Evolutionary conservation across 176 grass and related monocot species (phyloP).

Genomic region (Carex kokanica): DNA sequence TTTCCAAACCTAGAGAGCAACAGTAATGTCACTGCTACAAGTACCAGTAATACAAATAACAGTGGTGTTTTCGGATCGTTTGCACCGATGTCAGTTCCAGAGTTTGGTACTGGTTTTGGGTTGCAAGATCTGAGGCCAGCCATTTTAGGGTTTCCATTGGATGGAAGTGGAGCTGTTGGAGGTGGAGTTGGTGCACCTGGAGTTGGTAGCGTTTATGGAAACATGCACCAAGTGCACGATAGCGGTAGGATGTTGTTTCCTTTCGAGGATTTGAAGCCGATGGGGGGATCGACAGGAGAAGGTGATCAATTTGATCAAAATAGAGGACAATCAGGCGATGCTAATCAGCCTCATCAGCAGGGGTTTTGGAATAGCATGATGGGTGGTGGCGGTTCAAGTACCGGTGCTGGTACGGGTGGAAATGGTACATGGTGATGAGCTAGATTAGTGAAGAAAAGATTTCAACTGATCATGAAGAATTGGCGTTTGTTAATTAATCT

Average conservation of each 20-base stretch:
- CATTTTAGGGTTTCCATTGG: slow-evolving; percentile 24
- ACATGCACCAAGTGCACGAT: slow-evolving; percentile 22
- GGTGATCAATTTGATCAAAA: slow-evolving; percentile 25
- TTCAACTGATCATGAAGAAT: neutral
- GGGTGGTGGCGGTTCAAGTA: neutral
- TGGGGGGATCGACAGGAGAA: slow-evolving; percentile 1
- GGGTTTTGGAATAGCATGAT: slow-evolving; percentile 30
- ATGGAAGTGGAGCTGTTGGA: slow-evolving; percentile 20
- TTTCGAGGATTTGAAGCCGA: slow-evolving; percentile 30
- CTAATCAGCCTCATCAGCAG: neutral
- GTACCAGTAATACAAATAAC: slow-evolving; percentile 10
- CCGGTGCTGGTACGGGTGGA: slow-evolving; percentile 6
- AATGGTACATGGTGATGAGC: slow-evolving; percentile 21
- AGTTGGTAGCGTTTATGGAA: slow-evolving; percentile 15
- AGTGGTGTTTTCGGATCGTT: slow-evolving; percentile 19
- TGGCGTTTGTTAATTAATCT: slow-evolving; percentile 21
- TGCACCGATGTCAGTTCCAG: slow-evolving; percentile 11
- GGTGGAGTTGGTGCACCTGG: slow-evolving; percentile 7
- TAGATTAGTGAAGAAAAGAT: neutral
- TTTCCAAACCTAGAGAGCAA: slow-evolving; percentile 22
- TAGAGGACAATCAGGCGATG: slow-evolving; percentile 4
- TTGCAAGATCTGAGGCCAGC: slow-evolving; percentile 26
- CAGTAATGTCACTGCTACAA: slow-evolving; percentile 18
- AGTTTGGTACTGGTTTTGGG: slow-evolving; percentile 18
- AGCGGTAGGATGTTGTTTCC: slow-evolving; percentile 25